Percentiles rank a stretch among this genome's conserved stretches.
These are phyloP conservation scores for Psidium guajava DNA, from an alignment of 345 rosid species.

Conservation along the genomic window DNA sequence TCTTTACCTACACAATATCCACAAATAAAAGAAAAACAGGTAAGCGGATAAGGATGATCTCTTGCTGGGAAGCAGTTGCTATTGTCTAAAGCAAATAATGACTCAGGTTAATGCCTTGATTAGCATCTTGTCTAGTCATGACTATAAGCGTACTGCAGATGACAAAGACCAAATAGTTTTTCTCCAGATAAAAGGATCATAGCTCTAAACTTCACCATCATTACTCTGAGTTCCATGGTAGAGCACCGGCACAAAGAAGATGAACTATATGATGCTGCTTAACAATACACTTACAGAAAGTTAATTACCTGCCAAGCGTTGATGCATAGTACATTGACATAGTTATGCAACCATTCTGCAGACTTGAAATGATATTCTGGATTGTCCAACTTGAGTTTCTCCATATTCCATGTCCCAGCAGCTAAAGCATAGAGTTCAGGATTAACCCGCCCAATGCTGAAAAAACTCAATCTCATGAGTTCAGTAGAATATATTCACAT, in stretches of 20 bases:
- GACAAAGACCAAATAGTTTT: neutral
- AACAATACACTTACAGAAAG: neutral
- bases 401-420: constrained; percentile 44
- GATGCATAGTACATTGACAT: constrained; percentile 58
- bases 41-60: neutral
- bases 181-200: neutral
- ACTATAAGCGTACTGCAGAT: neutral
- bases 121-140: neutral
- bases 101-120: neutral
- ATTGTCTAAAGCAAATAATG: neutral
- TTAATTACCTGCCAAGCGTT: constrained; percentile 89
- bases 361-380: constrained; percentile 12
- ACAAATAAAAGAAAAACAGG: neutral
- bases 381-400: constrained; percentile 5
- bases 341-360: constrained; percentile 51
- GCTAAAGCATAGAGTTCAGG: constrained; percentile 88
- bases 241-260: neutral
- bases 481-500: neutral
- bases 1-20: constrained; percentile 51
- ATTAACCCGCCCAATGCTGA: constrained; percentile 86
- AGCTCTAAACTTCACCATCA: neutral
- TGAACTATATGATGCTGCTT: neutral
- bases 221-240: neutral
- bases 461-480: constrained; percentile 1
- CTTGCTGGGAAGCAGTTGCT: too few relatives aligned